Evolutionary conservation across 208 protist genomes (phyloP), one percentile per base, ranked within the genome.

Genomic region (Naegleria gruberi): DNA sequence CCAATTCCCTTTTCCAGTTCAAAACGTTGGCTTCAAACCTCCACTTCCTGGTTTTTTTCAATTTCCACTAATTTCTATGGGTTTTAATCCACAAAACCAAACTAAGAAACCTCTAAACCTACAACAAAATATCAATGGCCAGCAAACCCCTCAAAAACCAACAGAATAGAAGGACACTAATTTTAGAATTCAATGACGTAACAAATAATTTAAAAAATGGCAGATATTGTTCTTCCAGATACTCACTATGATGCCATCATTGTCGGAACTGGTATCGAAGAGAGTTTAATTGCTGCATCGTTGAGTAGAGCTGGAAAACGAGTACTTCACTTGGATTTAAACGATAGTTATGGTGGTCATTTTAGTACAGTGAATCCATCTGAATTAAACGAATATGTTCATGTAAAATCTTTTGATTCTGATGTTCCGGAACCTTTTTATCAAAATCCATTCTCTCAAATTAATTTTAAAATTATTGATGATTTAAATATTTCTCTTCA

Each of bases 251-350:
- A 98, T 89, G 93, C 96, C 17, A 94, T 97, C 30, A 92, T 98
- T 30, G 93, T 96, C 51, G 96, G 96, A 12, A 97, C 97, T 0
- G 96, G 97, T 6, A 87, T 97, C 73, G 93, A 93, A 88, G 94
- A 97, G 91, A 93, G 92, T n/a, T 93, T 97, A 43, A 86, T 98
- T 8, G 94, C 96, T 40, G 96, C 95, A 0, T 95, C 96, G 0
- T 91, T 97, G 26, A 89, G 95, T 23, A 95, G 97, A 26, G 93
- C 92, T 89, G 96, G 96, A 42, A 82, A 97, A 34, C 92, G 91
- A 77, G 96, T 98, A 40, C 92, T 98, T 42, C 96, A 98, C 90
- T 95, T 97, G 86, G 97, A 98, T 90, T 93, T 91, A 34, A 93
- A 95, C 37, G 93, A 92, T 10, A 90, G 94, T 89, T 98, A 98